phyloP scores from a whole-genome alignment of 225 moss, liverwort and hornwort species.

The Antitrichia curtipendula region DNA sequence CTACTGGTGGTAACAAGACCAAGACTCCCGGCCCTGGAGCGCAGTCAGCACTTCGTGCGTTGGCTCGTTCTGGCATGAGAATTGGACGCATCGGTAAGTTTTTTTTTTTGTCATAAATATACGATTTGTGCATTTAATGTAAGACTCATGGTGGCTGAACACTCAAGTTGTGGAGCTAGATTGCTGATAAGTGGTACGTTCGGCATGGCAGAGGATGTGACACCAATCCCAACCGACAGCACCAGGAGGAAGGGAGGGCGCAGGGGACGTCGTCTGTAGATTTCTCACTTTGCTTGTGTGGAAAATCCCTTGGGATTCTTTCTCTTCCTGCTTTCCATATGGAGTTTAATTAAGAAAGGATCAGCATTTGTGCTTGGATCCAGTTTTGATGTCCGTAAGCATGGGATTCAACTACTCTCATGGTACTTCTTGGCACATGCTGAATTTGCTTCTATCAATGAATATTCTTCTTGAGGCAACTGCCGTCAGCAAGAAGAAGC shows the following conservation, averaged over 20 bases:
- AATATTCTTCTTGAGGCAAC: too few species aligned
- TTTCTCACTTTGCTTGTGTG: background rate
- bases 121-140: background rate
- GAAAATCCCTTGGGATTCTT: background rate
- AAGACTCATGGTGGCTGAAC: fast-evolving
- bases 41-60: constrained; percentile 79
- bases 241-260: constrained; percentile 94
- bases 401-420: too few species aligned
- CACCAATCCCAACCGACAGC: constrained; percentile 89
- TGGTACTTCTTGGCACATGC: too few species aligned
- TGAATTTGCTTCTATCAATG: too few species aligned
- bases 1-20: constrained; percentile 86
- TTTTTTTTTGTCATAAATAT: too few species aligned
- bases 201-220: constrained; percentile 67
- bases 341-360: constrained; percentile 10
- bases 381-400: background rate
- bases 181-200: background rate
- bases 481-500: too few species aligned
- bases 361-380: background rate
- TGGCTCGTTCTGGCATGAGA: constrained; percentile 90
- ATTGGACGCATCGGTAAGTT: constrained; percentile 72
- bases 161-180: background rate
- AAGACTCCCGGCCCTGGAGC: constrained; percentile 95
- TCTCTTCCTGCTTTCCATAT: background rate
- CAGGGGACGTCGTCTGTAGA: constrained; percentile 80